Conservation (phyloP, 441 rosid species). For the Geranium incanum region DNA sequence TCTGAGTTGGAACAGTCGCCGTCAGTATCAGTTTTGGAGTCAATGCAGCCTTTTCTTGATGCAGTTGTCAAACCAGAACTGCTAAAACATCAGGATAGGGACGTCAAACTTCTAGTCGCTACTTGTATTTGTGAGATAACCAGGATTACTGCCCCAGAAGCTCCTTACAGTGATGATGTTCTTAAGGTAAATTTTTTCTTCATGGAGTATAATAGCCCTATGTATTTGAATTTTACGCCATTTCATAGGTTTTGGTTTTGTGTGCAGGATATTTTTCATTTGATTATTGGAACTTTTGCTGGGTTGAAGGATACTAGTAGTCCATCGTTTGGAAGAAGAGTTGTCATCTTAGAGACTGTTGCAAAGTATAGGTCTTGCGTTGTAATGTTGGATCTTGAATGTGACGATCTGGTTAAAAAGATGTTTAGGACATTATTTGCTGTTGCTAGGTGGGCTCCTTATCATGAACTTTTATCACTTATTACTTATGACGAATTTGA, state of each 20-base stretch:
- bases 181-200: slow-evolving; percentile 55
- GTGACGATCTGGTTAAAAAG: slow-evolving; percentile 63
- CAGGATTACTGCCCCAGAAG: slow-evolving; percentile 98
- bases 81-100: slow-evolving; percentile 93
- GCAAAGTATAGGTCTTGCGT: slow-evolving; percentile 78
- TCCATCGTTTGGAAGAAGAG: slow-evolving; percentile 72
- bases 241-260: not conserved
- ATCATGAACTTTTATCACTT: slow-evolving; percentile 3
- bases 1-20: slow-evolving; percentile 88
- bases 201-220: not conserved
- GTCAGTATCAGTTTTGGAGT: slow-evolving; percentile 53
- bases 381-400: slow-evolving; percentile 80
- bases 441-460: slow-evolving; percentile 81
- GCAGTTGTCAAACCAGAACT: slow-evolving; percentile 78
- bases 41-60: slow-evolving; percentile 75
- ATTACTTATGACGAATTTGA: not conserved
- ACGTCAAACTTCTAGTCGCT: slow-evolving; percentile 93
- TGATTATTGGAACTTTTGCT: slow-evolving; percentile 60
- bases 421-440: slow-evolving; percentile 74
- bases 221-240: not conserved
- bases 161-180: slow-evolving; percentile 81
- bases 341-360: slow-evolving; percentile 64
- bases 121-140: slow-evolving; percentile 95
- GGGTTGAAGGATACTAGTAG: slow-evolving; percentile 58
- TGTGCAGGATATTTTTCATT: slow-evolving; percentile 59